Percentiles rank a stretch among this genome's conserved stretches.
phyloP scores from a whole-genome alignment of 257 asterid genomes.

The Fraxinus anomala region DNA sequence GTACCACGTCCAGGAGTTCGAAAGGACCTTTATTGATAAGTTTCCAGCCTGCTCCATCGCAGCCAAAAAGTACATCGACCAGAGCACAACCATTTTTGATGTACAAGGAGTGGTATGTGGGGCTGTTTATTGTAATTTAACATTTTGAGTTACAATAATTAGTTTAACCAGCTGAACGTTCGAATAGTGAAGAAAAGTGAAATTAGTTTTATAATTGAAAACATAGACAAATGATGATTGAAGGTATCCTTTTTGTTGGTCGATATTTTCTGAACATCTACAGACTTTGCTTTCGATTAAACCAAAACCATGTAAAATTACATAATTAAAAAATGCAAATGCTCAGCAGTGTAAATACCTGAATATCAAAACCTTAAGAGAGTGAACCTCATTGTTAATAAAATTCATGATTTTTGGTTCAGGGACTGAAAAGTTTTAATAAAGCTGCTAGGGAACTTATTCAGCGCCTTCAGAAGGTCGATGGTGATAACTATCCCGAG shows the following conservation, averaged over 20 bases:
- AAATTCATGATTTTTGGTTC: conserved; percentile 16
- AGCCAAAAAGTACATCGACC: conserved; percentile 80
- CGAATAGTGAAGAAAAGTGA: background rate
- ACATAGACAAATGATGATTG: background rate
- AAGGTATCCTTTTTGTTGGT: background rate
- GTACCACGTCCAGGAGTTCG: conserved; percentile 91
- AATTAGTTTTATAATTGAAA: too few species aligned
- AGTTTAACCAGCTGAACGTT: background rate
- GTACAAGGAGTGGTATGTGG: conserved; percentile 95
- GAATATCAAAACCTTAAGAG: background rate
- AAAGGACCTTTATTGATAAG: conserved; percentile 80
- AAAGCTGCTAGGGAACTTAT: conserved; percentile 88
- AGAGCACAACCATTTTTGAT: conserved; percentile 95
- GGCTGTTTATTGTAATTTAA: background rate
- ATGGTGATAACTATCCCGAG: conserved; percentile 98
- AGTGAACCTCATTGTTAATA: background rate
- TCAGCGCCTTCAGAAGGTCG: conserved; percentile 83
- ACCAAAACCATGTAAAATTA: background rate
- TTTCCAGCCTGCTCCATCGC: conserved; percentile 94
- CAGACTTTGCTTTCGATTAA: background rate
- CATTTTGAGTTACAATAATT: background rate
- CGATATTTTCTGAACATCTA: background rate
- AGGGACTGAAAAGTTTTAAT: conserved; percentile 89
- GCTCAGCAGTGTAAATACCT: background rate
- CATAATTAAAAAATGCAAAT: background rate